Percentiles rank a stretch among this genome's conserved stretches.
Evolutionary conservation across 306 rosid species (phyloP).

Genomic region (Vachellia pachyceras): DNA sequence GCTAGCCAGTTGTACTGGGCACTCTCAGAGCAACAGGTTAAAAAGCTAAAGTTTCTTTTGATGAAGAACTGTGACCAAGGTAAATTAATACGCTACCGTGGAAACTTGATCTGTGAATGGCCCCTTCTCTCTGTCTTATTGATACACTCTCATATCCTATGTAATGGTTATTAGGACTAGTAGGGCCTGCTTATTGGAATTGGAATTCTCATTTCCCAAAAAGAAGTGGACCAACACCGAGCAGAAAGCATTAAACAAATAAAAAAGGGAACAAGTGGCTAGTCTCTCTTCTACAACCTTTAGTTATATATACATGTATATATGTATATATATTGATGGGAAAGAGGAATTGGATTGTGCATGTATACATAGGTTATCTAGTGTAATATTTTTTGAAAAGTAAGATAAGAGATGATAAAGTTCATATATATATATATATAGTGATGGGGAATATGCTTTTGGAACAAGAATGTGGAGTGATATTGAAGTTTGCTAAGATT

Average conservation of each 20-base stretch:
- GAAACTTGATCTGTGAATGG: slow-evolving; percentile 31
- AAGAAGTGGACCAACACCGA: slow-evolving; percentile 33
- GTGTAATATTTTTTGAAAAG: not conserved
- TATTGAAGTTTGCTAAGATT: slow-evolving; percentile 1
- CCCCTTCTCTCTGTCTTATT: slow-evolving; percentile 32
- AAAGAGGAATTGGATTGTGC: not conserved
- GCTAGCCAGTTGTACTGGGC: slow-evolving; percentile 47
- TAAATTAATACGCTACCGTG: not conserved
- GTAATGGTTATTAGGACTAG: not conserved
- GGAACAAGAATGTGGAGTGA: slow-evolving; percentile 2
- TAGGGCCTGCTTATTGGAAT: not conserved
- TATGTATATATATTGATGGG: too few relatives aligned
- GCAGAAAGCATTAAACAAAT: not conserved
- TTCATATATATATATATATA: too few relatives aligned
- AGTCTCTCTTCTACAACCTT: not conserved
- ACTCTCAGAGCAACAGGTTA: slow-evolving; percentile 2
- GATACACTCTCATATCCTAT: not conserved
- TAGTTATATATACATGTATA: too few relatives aligned
- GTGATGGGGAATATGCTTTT: not conserved
- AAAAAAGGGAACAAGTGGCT: not conserved
- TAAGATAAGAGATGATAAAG: not conserved
- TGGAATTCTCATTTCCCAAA: slow-evolving; percentile 12
- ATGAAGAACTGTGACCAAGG: not conserved
- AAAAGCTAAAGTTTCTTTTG: slow-evolving; percentile 17
- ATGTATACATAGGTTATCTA: not conserved